Conservation (phyloP, 768 basidiomycete species). For the Hericium coralloides region DNA sequence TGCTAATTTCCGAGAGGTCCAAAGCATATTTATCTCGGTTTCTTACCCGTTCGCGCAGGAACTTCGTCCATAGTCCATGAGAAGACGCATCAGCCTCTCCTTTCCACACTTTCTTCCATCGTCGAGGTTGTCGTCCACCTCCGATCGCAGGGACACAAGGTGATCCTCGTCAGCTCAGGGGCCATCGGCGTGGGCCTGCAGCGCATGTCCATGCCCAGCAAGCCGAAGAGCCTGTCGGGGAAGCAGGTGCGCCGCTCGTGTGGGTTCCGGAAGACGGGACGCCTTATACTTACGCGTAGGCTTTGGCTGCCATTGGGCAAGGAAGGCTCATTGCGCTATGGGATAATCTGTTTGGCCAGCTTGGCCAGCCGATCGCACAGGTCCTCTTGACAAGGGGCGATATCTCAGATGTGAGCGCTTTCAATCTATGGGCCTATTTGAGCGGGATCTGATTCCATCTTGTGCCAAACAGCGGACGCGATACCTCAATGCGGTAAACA, state of each 20-base stretch:
- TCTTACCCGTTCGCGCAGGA: conserved; percentile 34
- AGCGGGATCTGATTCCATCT: conserved; percentile 1
- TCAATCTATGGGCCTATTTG: background rate
- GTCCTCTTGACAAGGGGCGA: conserved; percentile 90
- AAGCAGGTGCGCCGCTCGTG: conserved; percentile 65
- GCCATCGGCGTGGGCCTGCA: conserved; percentile 96
- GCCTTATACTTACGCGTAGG: conserved; percentile 39
- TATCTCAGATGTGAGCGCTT: conserved; percentile 78
- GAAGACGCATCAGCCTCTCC: conserved; percentile 82
- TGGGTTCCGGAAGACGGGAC: background rate
- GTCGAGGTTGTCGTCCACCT: conserved; percentile 86
- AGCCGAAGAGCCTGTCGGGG: conserved; percentile 78
- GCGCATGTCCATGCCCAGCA: conserved; percentile 75
- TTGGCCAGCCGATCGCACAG: conserved; percentile 94
- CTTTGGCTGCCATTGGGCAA: conserved; percentile 94
- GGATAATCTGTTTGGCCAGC: conserved; percentile 92
- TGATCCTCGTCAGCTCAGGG: conserved; percentile 92
- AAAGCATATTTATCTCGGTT: background rate
- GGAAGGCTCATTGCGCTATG: conserved; percentile 92
- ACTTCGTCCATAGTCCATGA: conserved; percentile 97
- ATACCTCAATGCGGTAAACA: conserved; percentile 95
- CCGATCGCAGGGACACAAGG: conserved; percentile 76
- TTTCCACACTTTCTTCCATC: conserved; percentile 84
- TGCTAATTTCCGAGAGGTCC: background rate
- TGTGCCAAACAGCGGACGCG: conserved; percentile 62